These are phyloP conservation scores for Melastoma candidum DNA, from an alignment of 441 rosid genomes.

Conservation along the genomic window DNA sequence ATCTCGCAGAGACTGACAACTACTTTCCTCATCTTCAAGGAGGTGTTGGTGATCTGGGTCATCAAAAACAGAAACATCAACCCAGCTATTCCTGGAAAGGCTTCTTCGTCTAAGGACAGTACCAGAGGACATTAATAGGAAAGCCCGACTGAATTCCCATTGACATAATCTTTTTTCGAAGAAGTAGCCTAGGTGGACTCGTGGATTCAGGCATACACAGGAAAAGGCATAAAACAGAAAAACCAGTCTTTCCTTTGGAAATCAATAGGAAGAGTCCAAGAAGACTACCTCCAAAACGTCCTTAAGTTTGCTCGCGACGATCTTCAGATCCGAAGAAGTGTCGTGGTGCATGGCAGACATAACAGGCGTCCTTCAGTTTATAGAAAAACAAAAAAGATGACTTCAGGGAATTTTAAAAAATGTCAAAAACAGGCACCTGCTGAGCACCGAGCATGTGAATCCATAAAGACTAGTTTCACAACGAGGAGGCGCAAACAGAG, in stretches of 20 bases:
- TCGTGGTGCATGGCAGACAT: conserved; percentile 60
- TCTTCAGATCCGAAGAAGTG: conserved; percentile 39
- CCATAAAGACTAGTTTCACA: too few species aligned
- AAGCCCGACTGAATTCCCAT: too few species aligned
- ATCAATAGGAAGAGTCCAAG: not conserved
- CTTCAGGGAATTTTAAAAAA: not conserved
- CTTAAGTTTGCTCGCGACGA: conserved; percentile 35
- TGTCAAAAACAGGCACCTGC: not conserved
- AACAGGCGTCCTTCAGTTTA: conserved; percentile 36
- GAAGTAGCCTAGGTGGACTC: too few species aligned
- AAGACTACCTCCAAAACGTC: conserved; percentile 39
- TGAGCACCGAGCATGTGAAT: too few species aligned
- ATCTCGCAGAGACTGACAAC: conserved; percentile 28
- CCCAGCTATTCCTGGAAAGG: not conserved
- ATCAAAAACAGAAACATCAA: not conserved
- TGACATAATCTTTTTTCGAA: too few species aligned
- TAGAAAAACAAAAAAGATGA: conserved; percentile 6
- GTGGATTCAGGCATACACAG: too few species aligned
- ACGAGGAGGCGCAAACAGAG: too few species aligned
- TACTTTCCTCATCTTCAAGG: conserved; percentile 29
- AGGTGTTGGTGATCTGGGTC: conserved; percentile 24
- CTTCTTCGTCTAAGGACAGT: too few species aligned
- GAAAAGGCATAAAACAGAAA: not conserved
- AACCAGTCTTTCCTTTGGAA: not conserved
- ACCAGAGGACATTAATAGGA: too few species aligned